These are phyloP conservation scores for Solanum pinnatisectum DNA, from an alignment of 257 asterid species.

Conservation along the genomic window DNA sequence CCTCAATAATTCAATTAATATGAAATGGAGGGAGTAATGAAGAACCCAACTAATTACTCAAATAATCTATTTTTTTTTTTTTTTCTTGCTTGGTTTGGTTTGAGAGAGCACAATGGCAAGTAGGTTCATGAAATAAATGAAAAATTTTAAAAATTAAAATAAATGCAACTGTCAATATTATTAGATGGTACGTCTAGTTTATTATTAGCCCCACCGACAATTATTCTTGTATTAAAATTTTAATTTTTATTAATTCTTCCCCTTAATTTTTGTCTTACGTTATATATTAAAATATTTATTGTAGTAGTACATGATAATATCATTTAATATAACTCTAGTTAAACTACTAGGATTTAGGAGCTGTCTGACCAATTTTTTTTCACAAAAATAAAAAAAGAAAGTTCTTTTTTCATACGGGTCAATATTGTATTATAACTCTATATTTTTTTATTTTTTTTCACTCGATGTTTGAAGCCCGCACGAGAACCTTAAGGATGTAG, in stretches of 20 bases:
- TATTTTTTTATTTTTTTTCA: not conserved
- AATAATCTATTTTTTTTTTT: not conserved
- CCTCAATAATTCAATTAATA: too few species aligned
- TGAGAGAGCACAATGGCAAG: not conserved
- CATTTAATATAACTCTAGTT: not conserved
- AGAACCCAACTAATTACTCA: not conserved
- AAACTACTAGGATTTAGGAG: not conserved
- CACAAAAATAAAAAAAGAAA: not conserved
- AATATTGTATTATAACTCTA: not conserved
- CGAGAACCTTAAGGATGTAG: too few species aligned
- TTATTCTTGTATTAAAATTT: not conserved
- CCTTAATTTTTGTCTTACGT: not conserved
- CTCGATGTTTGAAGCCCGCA: fast-evolving
- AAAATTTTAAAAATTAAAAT: not conserved
- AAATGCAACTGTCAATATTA: not conserved
- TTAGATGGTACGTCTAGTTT: not conserved
- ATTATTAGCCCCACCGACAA: not conserved
- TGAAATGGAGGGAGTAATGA: too few species aligned
- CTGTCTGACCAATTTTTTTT: not conserved
- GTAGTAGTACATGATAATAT: not conserved
- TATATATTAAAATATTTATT: not conserved
- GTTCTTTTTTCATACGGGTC: too few species aligned
- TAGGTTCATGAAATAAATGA: not conserved
- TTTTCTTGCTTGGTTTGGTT: not conserved
- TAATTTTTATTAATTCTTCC: not conserved